Base-by-base conservation (phyloP, 164 flowering plant species). In the Santalum album region DNA sequence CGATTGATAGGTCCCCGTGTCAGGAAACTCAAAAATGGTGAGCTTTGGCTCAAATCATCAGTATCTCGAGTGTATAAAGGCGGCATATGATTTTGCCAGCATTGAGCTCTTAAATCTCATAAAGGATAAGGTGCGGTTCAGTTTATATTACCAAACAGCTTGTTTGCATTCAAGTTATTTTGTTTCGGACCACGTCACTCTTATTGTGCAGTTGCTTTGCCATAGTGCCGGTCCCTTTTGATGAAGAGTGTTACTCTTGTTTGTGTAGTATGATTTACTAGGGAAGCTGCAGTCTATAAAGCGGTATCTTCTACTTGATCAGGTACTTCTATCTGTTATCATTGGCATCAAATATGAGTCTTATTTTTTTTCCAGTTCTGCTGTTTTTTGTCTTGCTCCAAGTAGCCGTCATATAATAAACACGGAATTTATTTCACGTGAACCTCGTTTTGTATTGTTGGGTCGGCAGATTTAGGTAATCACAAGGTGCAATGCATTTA, bases 281-380 rank as follows among this genome's bases (percentile, higher is more conserved):
- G 97, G 96, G 53, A 94, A 82, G 76, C 74, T 94, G 68, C 78
- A 82, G 57, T 85, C 97, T 7, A 75, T 94, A 63, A 94, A 94
- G 78, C 96, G 81, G 57, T 90, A 94, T 73, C 85, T 94, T 64
- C 96, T 94, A 61, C 97, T 94, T 34, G 99, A 94, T 75, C 97
- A 90, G 97, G 99, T 87, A 73, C 23, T 20, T 52, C 10, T 38
- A n/a, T 29, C 20, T 25, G 19, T 14, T 5, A 39, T 18, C 12
- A 10, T n/a, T 51, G 11, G 17, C 7, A 6, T 49, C 22, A n/a
- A 49, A 48, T 44, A 23, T 53, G 38, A 2, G 39, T n/a, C n/a
- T n/a, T n/a, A n/a, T n/a, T n/a, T n/a, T n/a, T n/a, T n/a, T n/a
- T n/a, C n/a, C n/a, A n/a, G n/a, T n/a, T n/a, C n/a, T n/a, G n/a